These are phyloP conservation scores for Penicillium subrubescens DNA, from an alignment of 495 filamentous ascomycete species.

Conservation along the genomic window DNA sequence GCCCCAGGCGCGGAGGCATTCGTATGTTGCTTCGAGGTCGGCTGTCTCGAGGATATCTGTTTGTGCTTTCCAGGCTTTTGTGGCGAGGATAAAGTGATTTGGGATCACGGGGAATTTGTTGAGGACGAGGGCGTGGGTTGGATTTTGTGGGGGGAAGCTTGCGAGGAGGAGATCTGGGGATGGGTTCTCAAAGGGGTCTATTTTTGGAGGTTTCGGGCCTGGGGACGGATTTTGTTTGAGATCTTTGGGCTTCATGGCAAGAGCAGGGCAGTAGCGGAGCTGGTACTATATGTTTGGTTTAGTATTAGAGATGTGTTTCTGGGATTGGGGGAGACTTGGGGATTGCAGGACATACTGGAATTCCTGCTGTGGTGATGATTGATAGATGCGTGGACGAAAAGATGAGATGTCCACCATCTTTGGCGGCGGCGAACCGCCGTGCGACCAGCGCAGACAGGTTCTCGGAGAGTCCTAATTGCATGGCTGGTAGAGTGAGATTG, in stretches of 20 bases:
- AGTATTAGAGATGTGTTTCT: neutral
- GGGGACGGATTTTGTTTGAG: conserved; percentile 38
- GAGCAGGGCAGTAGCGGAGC: conserved; percentile 75
- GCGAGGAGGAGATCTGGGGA: conserved; percentile 62
- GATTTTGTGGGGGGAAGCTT: conserved; percentile 49
- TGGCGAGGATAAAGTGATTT: conserved; percentile 79
- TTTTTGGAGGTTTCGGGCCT: conserved; percentile 43
- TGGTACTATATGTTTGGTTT: conserved; percentile 58
- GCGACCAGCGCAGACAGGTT: conserved; percentile 56
- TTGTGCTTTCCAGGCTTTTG: conserved; percentile 65
- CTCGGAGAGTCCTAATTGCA: conserved; percentile 47
- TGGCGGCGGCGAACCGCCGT: conserved; percentile 54
- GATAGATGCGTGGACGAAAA: conserved; percentile 63
- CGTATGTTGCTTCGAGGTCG: conserved; percentile 67
- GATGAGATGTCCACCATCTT: conserved; percentile 53
- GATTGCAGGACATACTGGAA: conserved; percentile 47
- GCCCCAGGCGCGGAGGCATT: conserved; percentile 65
- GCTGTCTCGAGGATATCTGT: conserved; percentile 65
- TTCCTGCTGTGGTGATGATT: conserved; percentile 52
- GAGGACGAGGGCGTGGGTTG: conserved; percentile 67
- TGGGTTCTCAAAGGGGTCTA: conserved; percentile 75
- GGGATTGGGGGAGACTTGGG: neutral
- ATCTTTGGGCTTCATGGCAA: conserved; percentile 68
- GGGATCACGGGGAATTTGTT: conserved; percentile 84
- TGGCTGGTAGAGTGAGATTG: conserved; percentile 17